These are phyloP conservation scores for Trichosporon sp. DNA, from an alignment of 1,284 basidiomycete genomes.

Conservation along the genomic window DNA sequence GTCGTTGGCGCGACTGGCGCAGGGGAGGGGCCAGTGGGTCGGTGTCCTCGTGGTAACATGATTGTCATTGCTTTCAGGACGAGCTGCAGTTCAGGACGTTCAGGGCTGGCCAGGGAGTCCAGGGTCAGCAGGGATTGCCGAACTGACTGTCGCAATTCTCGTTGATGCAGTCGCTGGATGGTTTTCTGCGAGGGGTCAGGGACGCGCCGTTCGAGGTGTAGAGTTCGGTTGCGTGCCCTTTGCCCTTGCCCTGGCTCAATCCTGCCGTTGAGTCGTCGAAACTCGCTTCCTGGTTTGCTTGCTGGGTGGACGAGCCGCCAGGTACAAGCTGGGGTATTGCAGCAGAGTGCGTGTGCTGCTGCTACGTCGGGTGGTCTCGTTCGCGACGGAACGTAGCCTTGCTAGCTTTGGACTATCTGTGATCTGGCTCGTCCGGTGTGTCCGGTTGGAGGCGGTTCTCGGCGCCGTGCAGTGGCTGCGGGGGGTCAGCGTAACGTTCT, in stretches of 20 bases:
- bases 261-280: not conserved
- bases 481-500: not conserved
- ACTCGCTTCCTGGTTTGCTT: not conserved
- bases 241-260: not conserved
- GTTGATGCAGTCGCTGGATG: not conserved
- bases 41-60: slow-evolving; percentile 7
- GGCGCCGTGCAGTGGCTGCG: too few relatives aligned
- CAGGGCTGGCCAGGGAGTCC: not conserved
- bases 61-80: not conserved
- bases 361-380: not conserved
- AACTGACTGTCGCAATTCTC: slow-evolving; percentile 2
- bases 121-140: not conserved
- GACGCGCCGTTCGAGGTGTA: not conserved
- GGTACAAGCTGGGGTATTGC: not conserved
- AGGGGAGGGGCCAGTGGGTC: not conserved
- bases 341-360: not conserved
- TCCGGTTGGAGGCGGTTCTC: not conserved
- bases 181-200: not conserved
- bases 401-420: not conserved
- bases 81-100: not conserved
- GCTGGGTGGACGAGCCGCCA: too few relatives aligned
- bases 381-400: not conserved
- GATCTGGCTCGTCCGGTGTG: not conserved
- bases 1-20: too few relatives aligned
- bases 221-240: slow-evolving; percentile 1